Percentiles rank a stretch among this genome's conserved stretches.
These are phyloP conservation scores for Saccharomycopsis sp. DNA, from an alignment of 805 yeast species.

Conservation along the genomic window DNA sequence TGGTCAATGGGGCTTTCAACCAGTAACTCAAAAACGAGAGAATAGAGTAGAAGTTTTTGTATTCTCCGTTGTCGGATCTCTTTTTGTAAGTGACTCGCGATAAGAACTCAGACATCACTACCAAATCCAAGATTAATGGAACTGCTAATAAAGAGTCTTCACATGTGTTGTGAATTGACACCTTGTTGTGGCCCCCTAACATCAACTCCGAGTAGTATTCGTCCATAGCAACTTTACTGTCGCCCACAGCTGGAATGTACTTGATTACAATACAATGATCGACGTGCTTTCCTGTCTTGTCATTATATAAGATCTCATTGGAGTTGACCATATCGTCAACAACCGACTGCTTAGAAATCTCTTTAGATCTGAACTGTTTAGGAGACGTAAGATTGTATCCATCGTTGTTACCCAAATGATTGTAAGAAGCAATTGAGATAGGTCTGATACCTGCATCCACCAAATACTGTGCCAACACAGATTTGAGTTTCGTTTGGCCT, in stretches of 20 bases:
- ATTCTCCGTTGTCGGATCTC: slow-evolving; percentile 39
- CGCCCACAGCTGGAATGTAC: slow-evolving; percentile 91
- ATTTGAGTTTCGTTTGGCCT: slow-evolving; percentile 93
- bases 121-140: slow-evolving; percentile 87
- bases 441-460: slow-evolving; percentile 98
- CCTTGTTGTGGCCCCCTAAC: slow-evolving; percentile 96
- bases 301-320: slow-evolving; percentile 76
- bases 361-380: slow-evolving; percentile 90
- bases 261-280: slow-evolving; percentile 96
- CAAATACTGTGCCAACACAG: slow-evolving; percentile 92
- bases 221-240: slow-evolving; percentile 96
- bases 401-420: slow-evolving; percentile 94
- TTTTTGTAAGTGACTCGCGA: slow-evolving; percentile 77
- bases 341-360: slow-evolving; percentile 86
- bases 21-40: slow-evolving; percentile 85
- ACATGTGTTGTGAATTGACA: slow-evolving; percentile 90
- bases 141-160: slow-evolving; percentile 94
- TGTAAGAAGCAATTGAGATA: slow-evolving; percentile 87
- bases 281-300: slow-evolving; percentile 66
- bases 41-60: slow-evolving; percentile 72
- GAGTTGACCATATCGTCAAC: slow-evolving; percentile 92
- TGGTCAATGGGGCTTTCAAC: slow-evolving; percentile 94
- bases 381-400: slow-evolving; percentile 90
- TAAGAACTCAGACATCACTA: slow-evolving; percentile 83
- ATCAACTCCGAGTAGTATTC: slow-evolving; percentile 94